Evolutionary conservation across 768 basidiomycete species (phyloP).

Genomic region (Psilocybe tampanensis): DNA sequence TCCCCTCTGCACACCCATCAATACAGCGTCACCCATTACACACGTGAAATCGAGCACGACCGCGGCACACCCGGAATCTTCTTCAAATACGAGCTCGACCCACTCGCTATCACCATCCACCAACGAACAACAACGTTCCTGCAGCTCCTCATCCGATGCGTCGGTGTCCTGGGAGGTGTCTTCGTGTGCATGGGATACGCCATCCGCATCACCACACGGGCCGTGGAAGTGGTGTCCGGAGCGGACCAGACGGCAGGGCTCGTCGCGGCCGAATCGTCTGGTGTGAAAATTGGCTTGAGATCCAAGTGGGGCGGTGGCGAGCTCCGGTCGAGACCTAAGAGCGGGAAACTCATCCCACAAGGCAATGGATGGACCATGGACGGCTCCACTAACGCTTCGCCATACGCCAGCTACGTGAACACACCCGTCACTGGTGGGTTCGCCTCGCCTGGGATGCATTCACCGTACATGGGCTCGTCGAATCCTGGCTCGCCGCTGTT

Average conservation of each 20-base stretch:
- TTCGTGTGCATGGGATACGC: conserved; percentile 86
- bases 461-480: conserved; percentile 31
- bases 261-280: conserved; percentile 66
- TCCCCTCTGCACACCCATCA: conserved; percentile 73
- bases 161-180: conserved; percentile 93
- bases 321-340: conserved; percentile 55
- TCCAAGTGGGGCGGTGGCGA: conserved; percentile 71
- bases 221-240: conserved; percentile 67
- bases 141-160: conserved; percentile 81
- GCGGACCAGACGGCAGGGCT: conserved; percentile 48
- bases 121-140: conserved; percentile 85
- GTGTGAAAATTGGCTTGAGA: conserved; percentile 55
- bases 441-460: conserved; percentile 27
- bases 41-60: conserved; percentile 71
- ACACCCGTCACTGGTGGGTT: conserved; percentile 34
- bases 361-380: conserved; percentile 66
- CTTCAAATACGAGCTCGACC: conserved; percentile 98
- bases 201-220: conserved; percentile 62
- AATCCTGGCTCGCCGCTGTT: conserved; percentile 18
- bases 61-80: conserved; percentile 91
- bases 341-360: conserved; percentile 52
- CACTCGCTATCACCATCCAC: conserved; percentile 80
- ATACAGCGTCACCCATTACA: conserved; percentile 95
- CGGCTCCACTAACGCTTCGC: conserved; percentile 38
- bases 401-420: conserved; percentile 35